Base-by-base conservation (phyloP, 306 rosid species). In the Hippophae rhamnoides region DNA sequence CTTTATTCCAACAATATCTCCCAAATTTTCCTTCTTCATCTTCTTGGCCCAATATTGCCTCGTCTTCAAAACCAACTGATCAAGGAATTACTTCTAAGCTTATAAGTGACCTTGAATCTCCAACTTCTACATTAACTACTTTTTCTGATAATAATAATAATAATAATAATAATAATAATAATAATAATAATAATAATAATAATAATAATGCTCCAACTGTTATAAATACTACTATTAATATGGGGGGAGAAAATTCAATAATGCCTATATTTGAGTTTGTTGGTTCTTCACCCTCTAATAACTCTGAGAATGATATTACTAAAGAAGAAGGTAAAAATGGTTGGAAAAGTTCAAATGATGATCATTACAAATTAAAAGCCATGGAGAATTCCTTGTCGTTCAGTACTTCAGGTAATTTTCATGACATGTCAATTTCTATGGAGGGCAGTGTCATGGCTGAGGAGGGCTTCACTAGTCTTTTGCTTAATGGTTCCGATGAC, bases 391-490 rank as follows among this genome's bases (percentile, higher is more conserved):
- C 89, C 13, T 65, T 81, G 63, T 73, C 74, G n/a, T 80, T 79
- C 50, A 68, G 74, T 13, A 49, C 49, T 1, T 50, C 57, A 8
- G 7, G 23, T 51, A 49, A 51, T 51, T 58, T 10, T 41, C 67
- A 52, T 41, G 67, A 63, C 62, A 71, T 80, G 58, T 64, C 84
- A 25, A 75, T 79, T 62, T 69, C 86, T 14, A 67, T 82, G 84
- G 95, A 46, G 23, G 53, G 3, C 7, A 13, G 80, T 64, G 55
- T 60, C 7, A 74, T 79, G 64, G 79, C 43, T 45, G 93, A 89
- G 64, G 97, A 86, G 64, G 97, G 99, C 12, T 88, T 93, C 67
- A 93, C 95, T 14, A 84, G 72, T 76, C 99, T 93, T 62, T 57
- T 93, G 67, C 97, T 89, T 45, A 82, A 89, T 52, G 79, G 76